Base-by-base conservation (phyloP, 2,329 filamentous ascomycete species). In the Hypoxylon rubiginosum region DNA sequence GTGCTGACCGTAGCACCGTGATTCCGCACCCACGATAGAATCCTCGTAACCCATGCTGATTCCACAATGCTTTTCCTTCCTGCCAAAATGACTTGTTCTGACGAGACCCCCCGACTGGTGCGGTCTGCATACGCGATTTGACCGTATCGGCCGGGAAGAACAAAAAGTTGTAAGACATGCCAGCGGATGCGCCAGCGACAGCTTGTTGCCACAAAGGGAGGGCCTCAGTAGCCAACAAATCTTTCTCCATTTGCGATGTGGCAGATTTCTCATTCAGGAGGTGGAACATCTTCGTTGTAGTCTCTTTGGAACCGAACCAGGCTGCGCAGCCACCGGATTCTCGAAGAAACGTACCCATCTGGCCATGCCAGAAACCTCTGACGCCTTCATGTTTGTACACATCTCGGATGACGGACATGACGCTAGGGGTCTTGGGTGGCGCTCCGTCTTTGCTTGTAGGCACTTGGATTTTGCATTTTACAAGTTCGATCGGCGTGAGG, bases 391-490 rank as follows among this genome's bases (percentile, higher is more conserved):
- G 90, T 8, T 89, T 90, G 75, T 93, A 97, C 8, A 98, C 88
- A 28, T 94, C 89, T 26, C 86, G 84, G 46, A 98, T 91, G 45
- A 97, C 89, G 4, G 87, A 81, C 11, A 92, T 76, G 0, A 94
- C 91, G 0, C 87, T 86, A 4, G 92, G 85, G 2, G 85, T 80
- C 11, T 82, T 83, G 2, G 78, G 78, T 2, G 74, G 75, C 24
- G 76, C 77, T 21, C 82, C 83, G 24, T 81, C 80, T 2, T 79
- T 76, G 1, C 24, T 60, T 1, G 69, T 75, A 9, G 86, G 93
- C 0, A 95, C 94, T 79, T 99, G 96, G 82, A 99, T 97, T 81
- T 96, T 97, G 86, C 96, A 99, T 82, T 99, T 99, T 77, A 99
- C 92, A 56, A 99, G 88, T 81, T 99, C 96, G 71, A 99, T 93